Percentiles rank a stretch among this genome's conserved stretches.
Conservation (phyloP, 192 early-diverging fungal genomes). For the Coemansia sp. region DNA sequence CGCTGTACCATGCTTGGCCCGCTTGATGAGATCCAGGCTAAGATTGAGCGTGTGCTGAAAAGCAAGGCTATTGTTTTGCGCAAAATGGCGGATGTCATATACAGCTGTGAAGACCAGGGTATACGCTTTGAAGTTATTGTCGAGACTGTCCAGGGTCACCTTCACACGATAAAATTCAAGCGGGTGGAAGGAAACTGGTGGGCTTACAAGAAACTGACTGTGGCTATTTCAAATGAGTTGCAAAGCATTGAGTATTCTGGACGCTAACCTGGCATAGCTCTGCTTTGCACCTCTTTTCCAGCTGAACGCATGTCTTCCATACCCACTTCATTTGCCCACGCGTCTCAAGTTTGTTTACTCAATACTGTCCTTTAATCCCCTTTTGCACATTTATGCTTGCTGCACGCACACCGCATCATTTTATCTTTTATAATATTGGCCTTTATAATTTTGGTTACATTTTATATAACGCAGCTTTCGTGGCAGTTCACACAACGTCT, state of each 20-base stretch:
- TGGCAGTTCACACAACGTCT: no score
- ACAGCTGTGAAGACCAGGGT: slow-evolving; percentile 41
- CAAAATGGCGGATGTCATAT: slow-evolving; percentile 29
- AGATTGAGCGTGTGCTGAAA: slow-evolving; percentile 38
- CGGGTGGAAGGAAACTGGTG: slow-evolving; percentile 45
- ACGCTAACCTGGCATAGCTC: not conserved
- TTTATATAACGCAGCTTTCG: no score
- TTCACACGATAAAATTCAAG: slow-evolving; percentile 47
- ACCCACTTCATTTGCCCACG: not conserved
- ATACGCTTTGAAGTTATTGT: slow-evolving; percentile 42
- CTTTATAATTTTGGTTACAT: no score
- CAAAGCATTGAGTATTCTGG: slow-evolving; percentile 18
- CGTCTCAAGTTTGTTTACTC: not conserved
- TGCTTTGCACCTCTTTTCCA: not conserved
- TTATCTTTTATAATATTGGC: no score
- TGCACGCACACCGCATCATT: no score
- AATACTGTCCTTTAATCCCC: not conserved
- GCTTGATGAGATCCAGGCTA: slow-evolving; percentile 35
- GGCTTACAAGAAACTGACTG: slow-evolving; percentile 42
- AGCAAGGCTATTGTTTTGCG: slow-evolving; percentile 28
- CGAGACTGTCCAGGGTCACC: slow-evolving; percentile 39
- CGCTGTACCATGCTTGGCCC: slow-evolving; percentile 46
- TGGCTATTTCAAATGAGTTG: slow-evolving; percentile 41
- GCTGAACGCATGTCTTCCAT: not conserved
- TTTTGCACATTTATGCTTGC: no score